Percentiles rank a stretch among this genome's conserved stretches.
These are phyloP conservation scores for Termitomyces sp. DNA, from an alignment of 768 basidiomycete genomes.

Conservation along the genomic window DNA sequence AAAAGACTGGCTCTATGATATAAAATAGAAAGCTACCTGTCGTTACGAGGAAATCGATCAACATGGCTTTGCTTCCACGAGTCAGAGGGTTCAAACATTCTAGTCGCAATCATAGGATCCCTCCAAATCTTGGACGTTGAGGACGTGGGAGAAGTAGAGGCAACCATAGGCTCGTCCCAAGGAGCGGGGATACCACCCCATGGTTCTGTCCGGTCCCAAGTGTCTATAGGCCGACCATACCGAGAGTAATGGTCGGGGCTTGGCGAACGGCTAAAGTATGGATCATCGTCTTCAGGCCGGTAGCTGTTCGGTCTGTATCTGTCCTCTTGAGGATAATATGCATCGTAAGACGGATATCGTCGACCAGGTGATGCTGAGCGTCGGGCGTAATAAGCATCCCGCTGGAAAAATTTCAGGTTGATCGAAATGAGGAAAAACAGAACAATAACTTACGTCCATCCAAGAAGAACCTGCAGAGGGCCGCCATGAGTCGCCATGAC, in stretches of 20 bases:
- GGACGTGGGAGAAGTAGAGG: constrained; percentile 32
- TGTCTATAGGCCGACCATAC: constrained; percentile 30
- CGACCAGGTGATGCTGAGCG: constrained; percentile 46
- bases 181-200: constrained; percentile 32
- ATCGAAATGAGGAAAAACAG: neutral
- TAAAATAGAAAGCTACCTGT: constrained; percentile 28
- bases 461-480: constrained; percentile 22
- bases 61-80: constrained; percentile 59
- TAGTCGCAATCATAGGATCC: constrained; percentile 29
- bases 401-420: constrained; percentile 19
- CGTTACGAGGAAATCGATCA: constrained; percentile 36
- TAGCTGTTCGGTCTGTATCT: constrained; percentile 16
- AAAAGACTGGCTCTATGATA: neutral
- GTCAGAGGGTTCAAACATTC: constrained; percentile 72
- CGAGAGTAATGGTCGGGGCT: constrained; percentile 47
- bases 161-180: constrained; percentile 40
- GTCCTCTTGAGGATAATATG: constrained; percentile 36
- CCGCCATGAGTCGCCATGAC: constrained; percentile 28
- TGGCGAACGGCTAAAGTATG: constrained; percentile 41
- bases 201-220: constrained; percentile 40
- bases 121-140: constrained; percentile 23
- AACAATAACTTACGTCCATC: constrained; percentile 35
- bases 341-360: constrained; percentile 41
- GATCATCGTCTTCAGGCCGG: constrained; percentile 16
- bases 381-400: constrained; percentile 28